Evolutionary conservation across 148 eudicot genomes (phyloP), one percentile per base, ranked within the genome.

Genomic region (Rhododendron molle): DNA sequence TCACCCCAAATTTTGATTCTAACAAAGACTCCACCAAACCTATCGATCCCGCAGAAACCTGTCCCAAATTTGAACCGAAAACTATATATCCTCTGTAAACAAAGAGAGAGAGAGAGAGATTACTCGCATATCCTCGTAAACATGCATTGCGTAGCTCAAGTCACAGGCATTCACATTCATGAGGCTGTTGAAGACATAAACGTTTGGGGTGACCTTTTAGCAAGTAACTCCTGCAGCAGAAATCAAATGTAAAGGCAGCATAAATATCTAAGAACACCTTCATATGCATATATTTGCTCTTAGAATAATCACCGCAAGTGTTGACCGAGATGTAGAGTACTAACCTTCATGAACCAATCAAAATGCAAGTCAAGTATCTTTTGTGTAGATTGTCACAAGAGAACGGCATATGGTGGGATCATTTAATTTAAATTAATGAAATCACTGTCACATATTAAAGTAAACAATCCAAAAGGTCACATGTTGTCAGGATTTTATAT

Each of bases 111-210:
- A 86, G 76, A 21, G 83, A 36, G 71, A 36, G 36, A 88, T 89
- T 95, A 95, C 99, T 87, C 91, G 93, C 99, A 96, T 95, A 85
- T 96, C 89, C n/a, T 88, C 90, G 94, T 96, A 94, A 72, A 95
- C 89, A 32, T 89, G 85, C 94, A 94, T 86, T 11, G 92, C 89
- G 90, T 92, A 96, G 84, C 89, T 85, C 92, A 96, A 89, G 88
- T 96, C 99, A 76, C 85, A 79, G 46, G 99, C 89, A 90, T 96
- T 96, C 81, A 93, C 99, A 87, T 95, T 96, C 97, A 96, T 96
- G 74, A 96, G 94, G 86, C 99, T 96, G 92, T 96, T 96, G 94
- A 94, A 92, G 46, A 96, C 98, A 87, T 90, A 93, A 28, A 92
- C n/a, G n/a, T n/a, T n/a, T n/a, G n/a, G n/a, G n/a, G n/a, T n/a